Evolutionary conservation across 305 asterid species (phyloP), one percentile per base, ranked within the genome.

Genomic region (Fraxinus baroniana): DNA sequence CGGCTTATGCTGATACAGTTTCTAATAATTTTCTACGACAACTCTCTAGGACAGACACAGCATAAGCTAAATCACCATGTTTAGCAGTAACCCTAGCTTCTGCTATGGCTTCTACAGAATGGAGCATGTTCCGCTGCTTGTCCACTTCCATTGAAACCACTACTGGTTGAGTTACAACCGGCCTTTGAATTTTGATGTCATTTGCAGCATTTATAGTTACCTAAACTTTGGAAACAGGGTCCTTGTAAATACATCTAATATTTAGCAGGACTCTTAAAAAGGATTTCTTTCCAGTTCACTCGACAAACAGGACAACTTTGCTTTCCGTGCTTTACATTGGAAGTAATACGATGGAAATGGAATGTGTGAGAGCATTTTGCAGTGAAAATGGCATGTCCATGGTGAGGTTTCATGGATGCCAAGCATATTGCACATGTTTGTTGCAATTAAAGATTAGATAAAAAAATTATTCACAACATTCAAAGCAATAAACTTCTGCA

Each of bases 281-380:
- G 99, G 72, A 95, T 84, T 78, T 93, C 95, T 85, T 92, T 96
- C 99, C 99, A 96, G 79, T 88, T 92, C 70, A 96, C 94, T 62
- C 97, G 84, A 89, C 99, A 96, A 78, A 94, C 87, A 0, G 98
- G 99, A 75, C 99, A 96, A n/a, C 83, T 87, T 80, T 89, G 95
- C 78, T 89, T 94, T 17, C 99, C 98, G 30, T 93, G 95, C 89
- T 92, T 91, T 78, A 94, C 97, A 62, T 93, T 94, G 10, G 98
- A 91, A 26, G 97, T 84, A 30, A 96, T 93, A 55, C 99, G 93
- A 64, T 90, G 93, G 90, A 92, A 96, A 85, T 96, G 99, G 75
- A 94, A 96, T 0, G 98, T 78, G 86, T 96, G 98, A 1, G 98
- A 91, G 89, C 99, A 95, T 86, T 95, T 98, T 68, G 98, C 99